Evolutionary conservation across 2,329 filamentous ascomycete species (phyloP).

Genomic region (Leptographium galeiforme): DNA sequence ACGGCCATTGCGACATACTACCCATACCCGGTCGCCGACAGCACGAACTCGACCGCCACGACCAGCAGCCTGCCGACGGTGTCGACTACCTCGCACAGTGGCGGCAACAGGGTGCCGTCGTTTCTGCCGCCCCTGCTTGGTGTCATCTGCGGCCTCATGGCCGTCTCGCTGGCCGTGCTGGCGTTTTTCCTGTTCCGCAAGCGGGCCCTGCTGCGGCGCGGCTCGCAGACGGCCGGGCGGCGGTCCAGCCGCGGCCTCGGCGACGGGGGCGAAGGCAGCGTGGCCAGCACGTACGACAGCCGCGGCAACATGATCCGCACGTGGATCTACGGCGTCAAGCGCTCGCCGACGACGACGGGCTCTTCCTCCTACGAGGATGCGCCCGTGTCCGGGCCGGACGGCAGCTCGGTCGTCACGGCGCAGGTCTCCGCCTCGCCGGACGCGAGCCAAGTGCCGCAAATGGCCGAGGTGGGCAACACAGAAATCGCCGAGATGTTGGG

Average conservation of each 20-base stretch:
- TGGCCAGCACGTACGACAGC: constrained; percentile 29
- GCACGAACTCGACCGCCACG: constrained; percentile 6
- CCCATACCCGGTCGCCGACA: constrained; percentile 36
- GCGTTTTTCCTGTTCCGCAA: constrained; percentile 39
- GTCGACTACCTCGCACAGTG: constrained; percentile 2
- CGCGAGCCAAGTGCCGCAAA: neutral
- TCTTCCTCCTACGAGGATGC: neutral
- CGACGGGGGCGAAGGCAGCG: constrained; percentile 12
- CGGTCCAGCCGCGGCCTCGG: neutral
- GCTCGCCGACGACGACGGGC: neutral
- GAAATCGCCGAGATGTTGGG: constrained; percentile 34
- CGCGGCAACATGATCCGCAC: constrained; percentile 32
- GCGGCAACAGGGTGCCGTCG: constrained; percentile 28
- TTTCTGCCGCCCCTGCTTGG: constrained; percentile 51
- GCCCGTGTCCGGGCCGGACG: too few species aligned
- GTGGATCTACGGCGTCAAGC: constrained; percentile 30
- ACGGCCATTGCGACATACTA: constrained; percentile 43
- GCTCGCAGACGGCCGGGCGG: neutral
- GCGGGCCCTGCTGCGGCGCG: constrained; percentile 25
- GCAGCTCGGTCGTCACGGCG: constrained; percentile 24
- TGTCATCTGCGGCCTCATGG: constrained; percentile 44
- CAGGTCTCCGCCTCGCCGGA: neutral
- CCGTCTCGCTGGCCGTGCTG: constrained; percentile 37
- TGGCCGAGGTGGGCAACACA: constrained; percentile 14
- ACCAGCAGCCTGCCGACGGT: constrained; percentile 14